Conservation (phyloP, 202 grass and related monocot genomes). For the Saccharum hybrid region DNA sequence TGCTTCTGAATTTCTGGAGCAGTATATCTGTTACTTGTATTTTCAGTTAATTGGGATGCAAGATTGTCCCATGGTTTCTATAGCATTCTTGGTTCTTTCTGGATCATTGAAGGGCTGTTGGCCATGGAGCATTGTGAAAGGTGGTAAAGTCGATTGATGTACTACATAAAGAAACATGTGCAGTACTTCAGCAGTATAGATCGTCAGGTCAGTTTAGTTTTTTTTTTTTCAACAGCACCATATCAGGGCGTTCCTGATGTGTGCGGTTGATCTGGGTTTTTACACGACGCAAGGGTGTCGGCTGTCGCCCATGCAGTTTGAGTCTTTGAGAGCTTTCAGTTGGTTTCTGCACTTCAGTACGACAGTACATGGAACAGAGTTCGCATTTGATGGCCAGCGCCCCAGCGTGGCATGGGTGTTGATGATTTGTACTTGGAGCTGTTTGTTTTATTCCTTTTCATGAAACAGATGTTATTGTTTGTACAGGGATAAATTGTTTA, state of each 20-base stretch:
- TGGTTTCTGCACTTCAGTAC: conserved; percentile 24
- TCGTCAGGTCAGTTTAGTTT: conserved; percentile 28
- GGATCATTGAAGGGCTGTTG: background rate
- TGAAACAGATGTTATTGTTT: conserved; percentile 7
- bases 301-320: background rate
- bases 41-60: conserved; percentile 40
- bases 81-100: background rate
- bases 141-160: conserved; percentile 31
- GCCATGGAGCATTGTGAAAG: conserved; percentile 21
- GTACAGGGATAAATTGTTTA: conserved; percentile 13
- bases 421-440: conserved; percentile 28
- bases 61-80: conserved; percentile 32
- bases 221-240: background rate
- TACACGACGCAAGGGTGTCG: background rate
- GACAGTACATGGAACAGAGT: conserved; percentile 7
- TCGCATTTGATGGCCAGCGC: conserved; percentile 28
- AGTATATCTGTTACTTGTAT: background rate
- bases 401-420: background rate
- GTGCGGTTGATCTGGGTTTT: conserved; percentile 9
- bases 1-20: conserved; percentile 59
- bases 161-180: conserved; percentile 15
- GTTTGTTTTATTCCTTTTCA: background rate
- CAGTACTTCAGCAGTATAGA: background rate
- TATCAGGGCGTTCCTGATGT: conserved; percentile 36
- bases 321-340: conserved; percentile 25